Evolutionary conservation across 768 basidiomycete genomes (phyloP).

Genomic region (Macrolepiota fuliginosa): DNA sequence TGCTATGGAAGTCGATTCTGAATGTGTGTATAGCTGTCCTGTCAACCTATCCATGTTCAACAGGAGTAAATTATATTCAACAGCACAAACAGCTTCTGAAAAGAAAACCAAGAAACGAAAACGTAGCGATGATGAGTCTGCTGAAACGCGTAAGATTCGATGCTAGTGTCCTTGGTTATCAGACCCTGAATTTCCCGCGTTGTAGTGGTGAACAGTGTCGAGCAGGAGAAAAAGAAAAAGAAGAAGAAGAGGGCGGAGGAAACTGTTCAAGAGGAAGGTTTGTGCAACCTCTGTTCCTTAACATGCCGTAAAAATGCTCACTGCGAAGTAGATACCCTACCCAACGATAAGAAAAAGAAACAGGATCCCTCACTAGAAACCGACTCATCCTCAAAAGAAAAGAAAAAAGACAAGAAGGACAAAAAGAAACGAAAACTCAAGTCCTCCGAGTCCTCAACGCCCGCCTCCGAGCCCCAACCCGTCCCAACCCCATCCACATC

Average conservation of each 20-base stretch:
- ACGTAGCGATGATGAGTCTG: constrained; percentile 17
- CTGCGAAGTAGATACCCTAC: neutral
- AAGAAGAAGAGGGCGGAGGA: constrained; percentile 3
- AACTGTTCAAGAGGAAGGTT: constrained; percentile 7
- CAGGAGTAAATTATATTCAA: constrained; percentile 2
- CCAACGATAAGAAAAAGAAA: neutral
- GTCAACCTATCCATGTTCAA: neutral
- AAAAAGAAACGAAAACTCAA: constrained; percentile 43
- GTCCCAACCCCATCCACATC: constrained; percentile 14
- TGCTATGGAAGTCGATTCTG: constrained; percentile 15
- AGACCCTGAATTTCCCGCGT: neutral
- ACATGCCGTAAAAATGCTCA: neutral
- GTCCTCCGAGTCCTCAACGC: constrained; percentile 18
- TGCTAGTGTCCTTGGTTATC: constrained; percentile 11
- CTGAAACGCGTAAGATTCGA: constrained; percentile 23
- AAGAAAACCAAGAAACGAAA: constrained; percentile 29
- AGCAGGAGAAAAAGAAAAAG: constrained; percentile 15
- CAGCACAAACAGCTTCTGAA: constrained; percentile 16
- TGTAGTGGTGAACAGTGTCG: neutral
- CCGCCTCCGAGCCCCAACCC: constrained; percentile 16
- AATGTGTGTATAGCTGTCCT: constrained; percentile 18
- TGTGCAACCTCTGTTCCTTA: neutral
- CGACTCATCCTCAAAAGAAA: constrained; percentile 9
- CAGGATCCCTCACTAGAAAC: neutral
- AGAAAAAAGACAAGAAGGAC: constrained; percentile 31